Percentiles rank a stretch among this genome's conserved stretches.
Conservation (phyloP, 2,329 filamentous ascomycete genomes). For the Aspergillus eucalypticola region DNA sequence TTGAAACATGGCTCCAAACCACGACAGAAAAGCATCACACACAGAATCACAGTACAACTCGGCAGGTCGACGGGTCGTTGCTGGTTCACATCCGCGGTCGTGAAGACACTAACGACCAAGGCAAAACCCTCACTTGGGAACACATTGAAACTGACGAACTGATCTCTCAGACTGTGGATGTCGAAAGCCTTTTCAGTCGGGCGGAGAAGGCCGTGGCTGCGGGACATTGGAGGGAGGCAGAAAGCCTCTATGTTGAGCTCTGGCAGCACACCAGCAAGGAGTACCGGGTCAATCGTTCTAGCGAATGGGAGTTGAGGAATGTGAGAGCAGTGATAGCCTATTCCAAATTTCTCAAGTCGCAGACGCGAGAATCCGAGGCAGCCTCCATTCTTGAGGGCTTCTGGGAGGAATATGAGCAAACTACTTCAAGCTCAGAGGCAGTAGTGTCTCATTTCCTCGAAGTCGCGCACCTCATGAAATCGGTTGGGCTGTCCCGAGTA, state of each 20-base stretch:
- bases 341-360: conserved; percentile 47
- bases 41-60: conserved; percentile 16
- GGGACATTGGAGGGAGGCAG: conserved; percentile 39
- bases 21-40: conserved; percentile 16
- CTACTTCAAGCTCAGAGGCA: conserved; percentile 41
- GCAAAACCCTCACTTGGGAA: conserved; percentile 34
- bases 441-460: conserved; percentile 39
- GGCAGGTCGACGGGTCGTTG: conserved; percentile 28
- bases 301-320: conserved; percentile 51
- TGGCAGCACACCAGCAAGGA: conserved; percentile 52
- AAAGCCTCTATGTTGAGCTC: conserved; percentile 51
- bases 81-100: conserved; percentile 33
- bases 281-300: conserved; percentile 44
- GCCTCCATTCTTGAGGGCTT: conserved; percentile 48
- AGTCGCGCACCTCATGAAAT: conserved; percentile 49
- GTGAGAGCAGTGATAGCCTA: conserved; percentile 49
- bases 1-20: conserved; percentile 29
- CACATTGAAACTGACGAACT: conserved; percentile 44
- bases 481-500: conserved; percentile 44
- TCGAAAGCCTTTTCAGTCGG: conserved; percentile 36
- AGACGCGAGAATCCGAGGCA: conserved; percentile 48
- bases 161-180: conserved; percentile 26
- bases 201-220: conserved; percentile 41
- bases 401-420: conserved; percentile 52
- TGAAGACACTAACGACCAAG: conserved; percentile 15